A percentile compares a stretch with the other conserved stretches of the same genome.
phyloP scores from a whole-genome alignment of 257 asterid species.

The Capsicum chinense region DNA sequence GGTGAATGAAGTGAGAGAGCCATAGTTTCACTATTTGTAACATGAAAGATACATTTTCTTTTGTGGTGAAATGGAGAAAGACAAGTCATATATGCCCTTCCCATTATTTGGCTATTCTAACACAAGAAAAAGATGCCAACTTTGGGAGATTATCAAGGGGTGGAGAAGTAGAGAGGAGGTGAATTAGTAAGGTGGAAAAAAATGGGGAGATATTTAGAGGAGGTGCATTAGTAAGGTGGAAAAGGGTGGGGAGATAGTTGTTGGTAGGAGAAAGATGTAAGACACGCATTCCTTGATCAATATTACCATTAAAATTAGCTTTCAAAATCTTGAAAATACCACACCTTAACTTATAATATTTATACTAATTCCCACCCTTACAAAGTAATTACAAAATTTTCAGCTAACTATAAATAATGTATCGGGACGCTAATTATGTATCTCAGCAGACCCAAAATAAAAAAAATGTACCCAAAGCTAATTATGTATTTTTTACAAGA shows the following conservation, averaged over 20 bases:
- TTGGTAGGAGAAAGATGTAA: neutral
- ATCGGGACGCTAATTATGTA: no score
- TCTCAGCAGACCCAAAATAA: no score
- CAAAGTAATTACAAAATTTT: no score
- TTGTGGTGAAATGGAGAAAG: constrained; percentile 28
- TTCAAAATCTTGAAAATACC: neutral
- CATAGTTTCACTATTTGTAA: constrained; percentile 24
- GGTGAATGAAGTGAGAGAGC: constrained; percentile 27
- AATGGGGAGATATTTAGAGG: neutral
- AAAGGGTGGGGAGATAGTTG: neutral
- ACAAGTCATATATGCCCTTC: constrained; percentile 26
- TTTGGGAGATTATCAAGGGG: constrained; percentile 20
- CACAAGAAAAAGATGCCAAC: neutral
- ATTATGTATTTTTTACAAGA: no score
- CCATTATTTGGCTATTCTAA: constrained; percentile 14
- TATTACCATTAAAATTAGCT: constrained; percentile 18
- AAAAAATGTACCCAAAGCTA: no score
- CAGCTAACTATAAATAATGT: no score
- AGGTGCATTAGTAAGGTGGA: neutral
- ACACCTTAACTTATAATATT: no score
- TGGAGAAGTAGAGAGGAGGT: constrained; percentile 4
- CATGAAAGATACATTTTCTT: neutral
- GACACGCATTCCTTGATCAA: neutral
- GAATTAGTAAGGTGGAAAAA: neutral
- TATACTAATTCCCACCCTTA: no score